phyloP scores from a whole-genome alignment of 108 stramenopile genomes.

The Schizochytrium sp. region DNA sequence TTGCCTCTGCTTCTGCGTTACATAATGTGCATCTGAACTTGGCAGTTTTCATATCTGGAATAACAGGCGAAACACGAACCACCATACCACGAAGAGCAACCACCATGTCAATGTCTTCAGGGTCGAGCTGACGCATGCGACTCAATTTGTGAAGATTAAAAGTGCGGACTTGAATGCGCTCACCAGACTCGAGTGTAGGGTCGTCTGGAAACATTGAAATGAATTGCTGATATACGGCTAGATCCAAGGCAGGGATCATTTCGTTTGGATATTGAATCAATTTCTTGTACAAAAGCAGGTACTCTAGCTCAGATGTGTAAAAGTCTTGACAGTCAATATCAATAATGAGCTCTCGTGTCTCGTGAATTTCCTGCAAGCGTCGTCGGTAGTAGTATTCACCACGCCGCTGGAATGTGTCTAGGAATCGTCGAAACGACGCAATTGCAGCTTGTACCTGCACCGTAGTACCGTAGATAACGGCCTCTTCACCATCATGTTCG shows the following conservation, averaged over 20 bases:
- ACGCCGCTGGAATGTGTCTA: slow-evolving; percentile 59
- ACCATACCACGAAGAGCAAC: slow-evolving; percentile 95
- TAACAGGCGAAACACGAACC: slow-evolving; percentile 89
- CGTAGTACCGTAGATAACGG: slow-evolving; percentile 78
- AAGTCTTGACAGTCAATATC: slow-evolving; percentile 93
- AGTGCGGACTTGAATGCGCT: slow-evolving; percentile 88
- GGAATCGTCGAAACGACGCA: slow-evolving; percentile 69
- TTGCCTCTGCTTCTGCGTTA: slow-evolving; percentile 81
- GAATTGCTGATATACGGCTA: slow-evolving; percentile 81
- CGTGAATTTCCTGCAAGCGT: slow-evolving; percentile 63
- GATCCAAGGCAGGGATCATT: slow-evolving; percentile 94
- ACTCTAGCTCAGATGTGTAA: slow-evolving; percentile 83
- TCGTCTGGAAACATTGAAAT: slow-evolving; percentile 72
- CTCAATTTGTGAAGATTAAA: slow-evolving; percentile 85
- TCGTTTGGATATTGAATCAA: slow-evolving; percentile 92
- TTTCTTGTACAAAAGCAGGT: slow-evolving; percentile 89
- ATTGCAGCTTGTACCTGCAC: slow-evolving; percentile 71
- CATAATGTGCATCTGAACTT: slow-evolving; percentile 92
- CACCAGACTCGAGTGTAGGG: slow-evolving; percentile 52
- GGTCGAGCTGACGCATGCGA: slow-evolving; percentile 92
- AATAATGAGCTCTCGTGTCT: slow-evolving; percentile 74
- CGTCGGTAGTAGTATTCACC: slow-evolving; percentile 9
- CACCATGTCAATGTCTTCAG: slow-evolving; percentile 89
- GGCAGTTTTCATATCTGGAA: slow-evolving; percentile 96
- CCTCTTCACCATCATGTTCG: slow-evolving; percentile 65